These are phyloP conservation scores for Colletotrichum noveboracense DNA, from an alignment of 2,329 filamentous ascomycete species.

Conservation along the genomic window DNA sequence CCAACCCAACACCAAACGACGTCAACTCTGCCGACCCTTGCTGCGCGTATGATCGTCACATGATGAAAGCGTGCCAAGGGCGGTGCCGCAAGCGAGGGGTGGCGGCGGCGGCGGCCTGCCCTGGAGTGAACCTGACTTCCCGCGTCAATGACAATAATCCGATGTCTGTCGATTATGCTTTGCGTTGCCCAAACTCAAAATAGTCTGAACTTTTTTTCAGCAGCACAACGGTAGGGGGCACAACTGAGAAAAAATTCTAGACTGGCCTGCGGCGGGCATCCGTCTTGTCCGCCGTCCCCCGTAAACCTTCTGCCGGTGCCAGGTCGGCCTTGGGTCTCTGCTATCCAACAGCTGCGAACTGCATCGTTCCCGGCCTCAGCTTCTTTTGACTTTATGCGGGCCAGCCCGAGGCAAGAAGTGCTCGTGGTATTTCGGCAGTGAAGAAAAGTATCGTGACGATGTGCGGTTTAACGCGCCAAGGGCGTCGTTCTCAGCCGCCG, in stretches of 20 bases:
- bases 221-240: background rate
- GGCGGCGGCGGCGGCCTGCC: background rate
- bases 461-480: background rate
- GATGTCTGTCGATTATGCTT: background rate
- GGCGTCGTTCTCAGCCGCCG: background rate
- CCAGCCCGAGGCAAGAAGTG: background rate
- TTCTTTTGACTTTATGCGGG: slow-evolving; percentile 9
- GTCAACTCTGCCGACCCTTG: background rate
- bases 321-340: background rate
- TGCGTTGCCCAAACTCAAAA: slow-evolving; percentile 4
- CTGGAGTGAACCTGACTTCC: background rate
- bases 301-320: background rate
- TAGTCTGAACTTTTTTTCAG: slow-evolving; percentile 11
- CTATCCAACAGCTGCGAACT: background rate
- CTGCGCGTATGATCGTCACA: slow-evolving; percentile 6
- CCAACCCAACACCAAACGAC: background rate
- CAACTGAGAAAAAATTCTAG: background rate
- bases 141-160: slow-evolving; percentile 10
- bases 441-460: background rate
- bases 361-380: background rate
- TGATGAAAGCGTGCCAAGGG: background rate
- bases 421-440: background rate
- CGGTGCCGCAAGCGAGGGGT: background rate
- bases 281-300: background rate
- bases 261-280: background rate